These are phyloP conservation scores for Handroanthus guayacan DNA, from an alignment of 257 asterid species.

Conservation along the genomic window DNA sequence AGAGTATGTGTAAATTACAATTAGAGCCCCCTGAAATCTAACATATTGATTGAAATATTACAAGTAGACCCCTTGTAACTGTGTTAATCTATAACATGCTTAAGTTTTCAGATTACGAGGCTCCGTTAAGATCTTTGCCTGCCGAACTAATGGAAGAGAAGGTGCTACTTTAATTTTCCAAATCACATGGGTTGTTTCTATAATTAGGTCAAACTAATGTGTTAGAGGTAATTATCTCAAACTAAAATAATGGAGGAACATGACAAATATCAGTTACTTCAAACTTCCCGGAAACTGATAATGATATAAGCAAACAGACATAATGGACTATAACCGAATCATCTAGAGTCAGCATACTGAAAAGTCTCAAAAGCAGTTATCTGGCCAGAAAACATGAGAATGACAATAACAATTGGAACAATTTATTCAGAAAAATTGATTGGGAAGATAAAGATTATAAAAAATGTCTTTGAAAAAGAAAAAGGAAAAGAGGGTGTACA, in stretches of 20 bases:
- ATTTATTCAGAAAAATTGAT: not conserved
- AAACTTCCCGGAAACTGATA: not conserved
- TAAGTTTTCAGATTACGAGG: no score
- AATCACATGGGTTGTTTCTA: no score
- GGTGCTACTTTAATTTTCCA: no score
- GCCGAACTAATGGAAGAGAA: no score
- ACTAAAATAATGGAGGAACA: not conserved
- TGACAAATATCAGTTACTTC: not conserved
- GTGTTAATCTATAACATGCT: no score
- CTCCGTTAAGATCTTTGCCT: no score
- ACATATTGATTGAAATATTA: no score
- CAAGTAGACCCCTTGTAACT: no score
- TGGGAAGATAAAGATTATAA: not conserved
- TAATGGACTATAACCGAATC: not conserved
- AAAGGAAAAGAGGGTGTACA: constrained; percentile 42
- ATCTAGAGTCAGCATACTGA: not conserved
- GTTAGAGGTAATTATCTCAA: no score
- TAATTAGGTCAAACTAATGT: no score
- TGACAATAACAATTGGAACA: not conserved
- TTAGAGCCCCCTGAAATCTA: no score
- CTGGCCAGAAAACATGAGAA: not conserved
- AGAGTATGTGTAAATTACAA: no score
- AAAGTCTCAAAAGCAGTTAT: not conserved
- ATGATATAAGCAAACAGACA: not conserved
- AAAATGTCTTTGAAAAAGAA: not conserved